A percentile compares a stretch with the other conserved stretches of the same genome.
Evolutionary conservation across 805 yeast species (phyloP).

Genomic region (Sugiyamaella chiloensis): DNA sequence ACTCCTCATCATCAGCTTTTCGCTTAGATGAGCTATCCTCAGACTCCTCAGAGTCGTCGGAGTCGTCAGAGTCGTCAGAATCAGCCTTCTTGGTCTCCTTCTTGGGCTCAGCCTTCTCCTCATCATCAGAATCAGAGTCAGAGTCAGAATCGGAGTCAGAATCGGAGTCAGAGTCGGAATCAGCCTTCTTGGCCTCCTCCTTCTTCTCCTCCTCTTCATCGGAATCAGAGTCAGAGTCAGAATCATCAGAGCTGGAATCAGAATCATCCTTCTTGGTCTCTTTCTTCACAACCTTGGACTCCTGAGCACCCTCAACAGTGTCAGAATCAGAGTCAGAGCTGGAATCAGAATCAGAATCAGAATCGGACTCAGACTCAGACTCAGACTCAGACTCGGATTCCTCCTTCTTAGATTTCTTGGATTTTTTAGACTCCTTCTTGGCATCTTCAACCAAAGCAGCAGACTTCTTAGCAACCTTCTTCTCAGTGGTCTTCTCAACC

Average conservation of each 20-base stretch:
- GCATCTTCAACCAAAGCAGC: constrained; percentile 21
- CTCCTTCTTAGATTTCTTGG: constrained; percentile 26
- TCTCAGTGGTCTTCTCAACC: constrained; percentile 17
- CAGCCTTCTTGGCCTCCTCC: constrained; percentile 1
- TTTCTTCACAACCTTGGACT: constrained; percentile 30
- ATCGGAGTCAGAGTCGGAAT: constrained; percentile 20
- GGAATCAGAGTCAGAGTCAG: constrained; percentile 30
- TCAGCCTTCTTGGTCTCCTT: constrained; percentile 22
- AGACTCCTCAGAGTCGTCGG: constrained; percentile 21
- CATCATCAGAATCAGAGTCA: constrained; percentile 29
- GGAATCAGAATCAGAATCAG: constrained; percentile 31
- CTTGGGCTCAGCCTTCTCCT: constrained; percentile 6
- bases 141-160: constrained; percentile 30
- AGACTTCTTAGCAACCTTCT: constrained; percentile 15
- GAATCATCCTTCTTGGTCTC: constrained; percentile 24
- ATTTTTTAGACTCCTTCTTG: constrained; percentile 25
- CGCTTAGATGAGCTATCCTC: constrained; percentile 29
- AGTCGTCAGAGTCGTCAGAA: constrained; percentile 17
- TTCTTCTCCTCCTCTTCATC: constrained; percentile 24
- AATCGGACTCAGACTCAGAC: constrained; percentile 30
- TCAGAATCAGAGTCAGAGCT: constrained; percentile 23
- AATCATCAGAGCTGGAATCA: constrained; percentile 23
- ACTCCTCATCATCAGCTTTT: constrained; percentile 39
- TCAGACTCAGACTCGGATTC: constrained; percentile 26
- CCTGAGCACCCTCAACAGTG: constrained; percentile 27